Percentiles rank a stretch among this genome's conserved stretches.
phyloP scores from a whole-genome alignment of 2,329 filamentous ascomycete species.

The Diaporthe aspalathi region DNA sequence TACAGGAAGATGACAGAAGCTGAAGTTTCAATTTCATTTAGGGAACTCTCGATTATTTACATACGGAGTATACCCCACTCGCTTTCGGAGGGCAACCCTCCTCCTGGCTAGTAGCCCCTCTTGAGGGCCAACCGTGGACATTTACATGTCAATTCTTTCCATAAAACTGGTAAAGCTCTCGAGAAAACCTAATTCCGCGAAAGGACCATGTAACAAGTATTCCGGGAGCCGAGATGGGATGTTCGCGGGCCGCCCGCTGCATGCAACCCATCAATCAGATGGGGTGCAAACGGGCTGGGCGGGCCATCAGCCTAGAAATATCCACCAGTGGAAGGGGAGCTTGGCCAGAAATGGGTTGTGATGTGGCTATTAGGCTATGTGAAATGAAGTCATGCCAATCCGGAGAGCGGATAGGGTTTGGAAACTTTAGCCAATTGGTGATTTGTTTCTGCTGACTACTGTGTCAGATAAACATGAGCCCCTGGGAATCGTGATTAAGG shows the following conservation, averaged over 20 bases:
- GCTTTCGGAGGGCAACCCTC: not conserved
- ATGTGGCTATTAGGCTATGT: slow-evolving; percentile 5
- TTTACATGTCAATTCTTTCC: not conserved
- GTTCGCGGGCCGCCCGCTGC: slow-evolving; percentile 14
- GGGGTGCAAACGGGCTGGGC: not conserved
- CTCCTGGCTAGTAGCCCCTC: not conserved
- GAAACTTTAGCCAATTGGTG: not conserved
- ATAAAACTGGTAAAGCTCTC: not conserved
- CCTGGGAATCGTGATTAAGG: slow-evolving; percentile 2
- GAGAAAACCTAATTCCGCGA: slow-evolving; percentile 8
- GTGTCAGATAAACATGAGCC: slow-evolving; percentile 15
- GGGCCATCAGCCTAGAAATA: not conserved
- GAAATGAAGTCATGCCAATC: slow-evolving; percentile 15
- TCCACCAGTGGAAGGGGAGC: slow-evolving; percentile 8
- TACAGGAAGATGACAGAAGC: not conserved
- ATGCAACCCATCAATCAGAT: slow-evolving; percentile 16
- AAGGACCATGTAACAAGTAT: not conserved
- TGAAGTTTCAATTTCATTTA: not conserved
- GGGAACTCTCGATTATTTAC: slow-evolving; percentile 5
- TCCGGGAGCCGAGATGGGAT: slow-evolving; percentile 14
- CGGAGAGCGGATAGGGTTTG: not conserved
- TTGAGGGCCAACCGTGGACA: not conserved
- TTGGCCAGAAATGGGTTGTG: not conserved
- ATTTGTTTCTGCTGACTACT: not conserved
- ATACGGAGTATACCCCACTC: not conserved